Base-by-base conservation (phyloP, 1,139 yeast species). In the Pichia sp. region DNA sequence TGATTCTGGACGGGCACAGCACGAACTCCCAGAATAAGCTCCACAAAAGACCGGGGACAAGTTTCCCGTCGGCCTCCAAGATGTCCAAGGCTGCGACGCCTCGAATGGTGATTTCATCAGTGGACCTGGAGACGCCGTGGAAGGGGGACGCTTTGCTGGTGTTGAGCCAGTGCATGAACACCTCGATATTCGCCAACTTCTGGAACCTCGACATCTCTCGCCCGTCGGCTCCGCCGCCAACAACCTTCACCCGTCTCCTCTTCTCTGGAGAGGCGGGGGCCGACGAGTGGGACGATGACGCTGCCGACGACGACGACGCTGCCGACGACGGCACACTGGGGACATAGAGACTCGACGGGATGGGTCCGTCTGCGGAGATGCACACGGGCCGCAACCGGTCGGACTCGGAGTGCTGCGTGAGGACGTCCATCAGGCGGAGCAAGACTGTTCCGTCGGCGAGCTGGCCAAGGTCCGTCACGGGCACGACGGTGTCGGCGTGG, bases 11-110 rank as follows among this genome's bases (percentile, higher is more conserved):
- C 7, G 30, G 41, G 11, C 36, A 48, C 16, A 56, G n/a, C 11
- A 64, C 57, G 50, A 57, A 61, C 38, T 58, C 55, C 52, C 63
- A 58, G 31, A 65, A 58, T 6, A 65, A 45, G 13, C 55, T 51
- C 92, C 92, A 85, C 10, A 85, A 68, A 47, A 85, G 71, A 1
- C 90, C 90, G 59, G 85, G 68, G n/a, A 81, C 79, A 48, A 84
- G 69, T 64, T 85, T 85, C 52, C 75, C 67, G 63, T 85, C 81
- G 1, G 87, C 87, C 50, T 83, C 88, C 29, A 79, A 75, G 26
- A 85, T 77, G 67, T 84, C 86, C 53, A 83, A 87, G n/a, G 89
- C 82, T 30, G 87, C 84, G 49, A 85, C 81, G 61, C 80, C 55
- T n/a, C 41, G 30, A 4, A 52, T 45, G 11, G 47, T 46, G 23